A percentile compares a stretch with the other conserved stretches of the same genome.
Evolutionary conservation across 495 filamentous ascomycete species (phyloP).

Genomic region (Acidiella bohemica): DNA sequence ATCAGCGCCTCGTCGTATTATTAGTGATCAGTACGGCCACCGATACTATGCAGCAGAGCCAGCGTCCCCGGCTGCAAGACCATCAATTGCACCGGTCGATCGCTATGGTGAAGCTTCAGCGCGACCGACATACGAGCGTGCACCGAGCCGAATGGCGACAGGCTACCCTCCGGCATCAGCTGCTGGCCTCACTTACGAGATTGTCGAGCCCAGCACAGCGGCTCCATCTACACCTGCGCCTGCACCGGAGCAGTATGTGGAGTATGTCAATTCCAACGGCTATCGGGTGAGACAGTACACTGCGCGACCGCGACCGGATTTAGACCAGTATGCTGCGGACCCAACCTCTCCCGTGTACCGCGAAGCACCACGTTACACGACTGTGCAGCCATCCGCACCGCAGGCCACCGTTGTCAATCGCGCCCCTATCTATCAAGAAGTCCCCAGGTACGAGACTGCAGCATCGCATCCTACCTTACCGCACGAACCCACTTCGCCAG

Average conservation of each 20-base stretch:
- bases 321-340: not conserved
- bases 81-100: conserved; percentile 23
- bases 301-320: conserved; percentile 2
- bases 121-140: conserved; percentile 22
- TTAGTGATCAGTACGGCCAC: conserved; percentile 30
- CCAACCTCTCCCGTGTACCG: conserved; percentile 17
- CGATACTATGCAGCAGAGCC: conserved; percentile 24
- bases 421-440: too few species aligned
- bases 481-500: conserved; percentile 8
- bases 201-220: conserved; percentile 25
- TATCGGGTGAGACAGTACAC: conserved; percentile 5
- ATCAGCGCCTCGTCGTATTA: conserved; percentile 21
- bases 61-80: conserved; percentile 10
- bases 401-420: too few species aligned
- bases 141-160: conserved; percentile 18
- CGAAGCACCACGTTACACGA: conserved; percentile 3
- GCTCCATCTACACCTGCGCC: conserved; percentile 31
- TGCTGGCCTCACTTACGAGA: conserved; percentile 18
- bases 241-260: conserved; percentile 25
- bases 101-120: conserved; percentile 21
- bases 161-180: conserved; percentile 13
- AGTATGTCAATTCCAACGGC: conserved; percentile 15
- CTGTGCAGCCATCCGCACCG: conserved; percentile 8
- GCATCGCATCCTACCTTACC: too few species aligned
- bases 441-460: too few species aligned